phyloP scores from a whole-genome alignment of 169 alveolate species.

The Amoebophrya sp. region DNA sequence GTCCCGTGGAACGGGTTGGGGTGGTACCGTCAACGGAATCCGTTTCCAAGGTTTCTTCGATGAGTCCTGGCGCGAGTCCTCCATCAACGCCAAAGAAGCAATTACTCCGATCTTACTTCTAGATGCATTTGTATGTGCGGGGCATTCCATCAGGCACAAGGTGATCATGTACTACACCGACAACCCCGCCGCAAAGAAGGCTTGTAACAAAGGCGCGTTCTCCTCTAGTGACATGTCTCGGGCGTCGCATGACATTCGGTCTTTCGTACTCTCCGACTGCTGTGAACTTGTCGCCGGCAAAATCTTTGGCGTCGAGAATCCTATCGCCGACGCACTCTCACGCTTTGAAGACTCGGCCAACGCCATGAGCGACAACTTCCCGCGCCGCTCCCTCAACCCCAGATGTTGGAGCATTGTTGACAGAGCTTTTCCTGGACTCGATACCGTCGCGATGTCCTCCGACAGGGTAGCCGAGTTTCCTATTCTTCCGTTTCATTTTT shows the following conservation, averaged over 20 bases:
- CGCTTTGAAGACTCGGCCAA: too few species aligned
- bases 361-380: background rate
- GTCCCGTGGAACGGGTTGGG: background rate
- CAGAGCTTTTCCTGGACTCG: background rate
- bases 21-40: background rate
- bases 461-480: background rate
- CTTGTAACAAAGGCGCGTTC: background rate
- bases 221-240: background rate
- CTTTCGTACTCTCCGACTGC: too few species aligned
- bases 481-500: background rate
- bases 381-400: background rate
- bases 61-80: background rate
- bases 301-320: background rate
- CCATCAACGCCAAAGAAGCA: background rate
- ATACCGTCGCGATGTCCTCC: background rate
- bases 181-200: background rate
- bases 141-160: background rate
- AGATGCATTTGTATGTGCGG: background rate
- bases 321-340: background rate
- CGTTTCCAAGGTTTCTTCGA: background rate
- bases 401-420: background rate
- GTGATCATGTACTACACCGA: background rate
- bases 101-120: background rate
- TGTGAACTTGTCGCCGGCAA: background rate
- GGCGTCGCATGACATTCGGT: background rate